Conservation (phyloP, 352 stramenopile genomes). For the Phytopythium kandeliae region DNA sequence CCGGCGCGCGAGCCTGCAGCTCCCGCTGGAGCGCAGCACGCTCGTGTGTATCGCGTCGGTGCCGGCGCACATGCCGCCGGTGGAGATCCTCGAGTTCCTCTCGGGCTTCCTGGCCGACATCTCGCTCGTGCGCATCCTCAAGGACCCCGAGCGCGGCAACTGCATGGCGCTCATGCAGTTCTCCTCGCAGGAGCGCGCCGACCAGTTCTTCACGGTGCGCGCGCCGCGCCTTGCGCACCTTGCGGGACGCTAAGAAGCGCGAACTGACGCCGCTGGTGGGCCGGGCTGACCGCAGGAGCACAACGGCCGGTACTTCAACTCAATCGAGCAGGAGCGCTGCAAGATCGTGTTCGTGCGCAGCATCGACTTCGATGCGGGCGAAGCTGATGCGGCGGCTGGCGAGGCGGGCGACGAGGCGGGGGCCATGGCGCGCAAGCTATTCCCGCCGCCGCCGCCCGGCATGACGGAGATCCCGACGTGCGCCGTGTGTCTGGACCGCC, state of each 20-base stretch:
- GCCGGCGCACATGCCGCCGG: slow-evolving; percentile 76
- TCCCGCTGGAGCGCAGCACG: slow-evolving; percentile 66
- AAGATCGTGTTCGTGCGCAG: slow-evolving; percentile 88
- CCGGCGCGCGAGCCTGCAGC: slow-evolving; percentile 15
- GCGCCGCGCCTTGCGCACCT: too few relatives aligned
- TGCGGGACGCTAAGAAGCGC: too few relatives aligned
- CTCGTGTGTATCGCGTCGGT: slow-evolving; percentile 81
- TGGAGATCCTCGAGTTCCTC: slow-evolving; percentile 84
- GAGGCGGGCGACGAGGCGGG: slow-evolving; percentile 2
- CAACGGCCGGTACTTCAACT: slow-evolving; percentile 91
- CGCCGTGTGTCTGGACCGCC: slow-evolving; percentile 88
- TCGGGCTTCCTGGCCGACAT: slow-evolving; percentile 70
- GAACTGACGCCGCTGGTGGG: not conserved
- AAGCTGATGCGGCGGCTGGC: slow-evolving; percentile 10
- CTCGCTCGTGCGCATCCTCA: slow-evolving; percentile 71
- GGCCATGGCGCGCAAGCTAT: slow-evolving; percentile 35
- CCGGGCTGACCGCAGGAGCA: slow-evolving; percentile 35
- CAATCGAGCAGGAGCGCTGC: slow-evolving; percentile 86
- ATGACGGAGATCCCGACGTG: slow-evolving; percentile 90
- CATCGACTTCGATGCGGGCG: slow-evolving; percentile 73
- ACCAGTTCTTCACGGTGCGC: slow-evolving; percentile 69
- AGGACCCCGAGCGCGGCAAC: slow-evolving; percentile 74
- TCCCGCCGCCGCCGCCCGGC: slow-evolving; percentile 48
- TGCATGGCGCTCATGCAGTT: slow-evolving; percentile 88
- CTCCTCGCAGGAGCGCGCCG: slow-evolving; percentile 62